Base-by-base conservation (phyloP, 176 grass and related monocot genomes). In the Ananas comosus region DNA sequence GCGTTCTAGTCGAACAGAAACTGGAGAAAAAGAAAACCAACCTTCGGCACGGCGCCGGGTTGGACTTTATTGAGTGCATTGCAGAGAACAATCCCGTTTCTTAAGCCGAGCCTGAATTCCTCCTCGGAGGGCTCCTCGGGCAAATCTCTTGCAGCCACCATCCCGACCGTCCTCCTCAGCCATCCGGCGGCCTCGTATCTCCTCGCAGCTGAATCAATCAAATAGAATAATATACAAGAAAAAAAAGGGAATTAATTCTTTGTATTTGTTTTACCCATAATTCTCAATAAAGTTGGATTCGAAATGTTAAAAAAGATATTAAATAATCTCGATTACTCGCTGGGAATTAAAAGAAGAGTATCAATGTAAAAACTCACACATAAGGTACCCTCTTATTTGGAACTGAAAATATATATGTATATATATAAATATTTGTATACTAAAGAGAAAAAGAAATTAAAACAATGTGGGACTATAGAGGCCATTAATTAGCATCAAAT, bases 81-180 rank as follows among this genome's bases (percentile, higher is more conserved):
- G 80, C 94, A 97, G 49, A 97, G 94, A 75, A 92, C 50, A 73
- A 97, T 92, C 24, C 94, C 94, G 78, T 90, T 97, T 77, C 88
- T 97, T 67, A 97, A 74, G 49, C 84, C 86, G 47, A 83, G 21
- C 66, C 85, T 83, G 76, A 97, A 90, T 78, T 97, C 89, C 80
- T 97, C 84, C 80, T 90, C 89, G 0, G 94, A 92, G 12, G 94
- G 94, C 70, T 84, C 85, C 80, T 90, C 89, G 27, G 94, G 81
- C 51, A 97, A 91, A 77, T 97, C 84, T 61, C 48, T 90, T 1
- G 81, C 86, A 27, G 73, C 85, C 11, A 90, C 80, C 3, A 85
- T 78, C 17, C 89, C 94, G 47, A 92, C 84, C 85, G 56, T 75
- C 76, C 78, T 90, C 72, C 84, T 81, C 63, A 97, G 73, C 93